Conservation (phyloP, 768 basidiomycete genomes). For the Mycena metata region DNA sequence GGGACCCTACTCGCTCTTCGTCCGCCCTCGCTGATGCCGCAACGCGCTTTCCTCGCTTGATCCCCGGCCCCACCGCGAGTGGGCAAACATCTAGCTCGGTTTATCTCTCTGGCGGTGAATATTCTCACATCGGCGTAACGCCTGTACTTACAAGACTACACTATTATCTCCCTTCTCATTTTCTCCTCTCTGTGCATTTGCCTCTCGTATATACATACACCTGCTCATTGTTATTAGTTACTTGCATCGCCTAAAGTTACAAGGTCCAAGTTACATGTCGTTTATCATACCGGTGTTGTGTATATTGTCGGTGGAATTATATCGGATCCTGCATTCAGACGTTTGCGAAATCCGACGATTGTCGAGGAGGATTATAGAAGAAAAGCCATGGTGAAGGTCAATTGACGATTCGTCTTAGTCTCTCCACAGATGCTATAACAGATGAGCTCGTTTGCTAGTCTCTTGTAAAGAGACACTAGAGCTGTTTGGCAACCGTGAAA, state of each 20-base stretch:
- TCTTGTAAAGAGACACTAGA: no score
- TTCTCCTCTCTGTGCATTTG: conserved; percentile 13
- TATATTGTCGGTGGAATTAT: conserved; percentile 34
- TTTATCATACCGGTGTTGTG: conserved; percentile 36
- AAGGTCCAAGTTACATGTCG: conserved; percentile 30
- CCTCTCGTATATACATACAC: conserved; percentile 21
- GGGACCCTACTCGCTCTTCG: no score
- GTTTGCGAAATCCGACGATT: no score
- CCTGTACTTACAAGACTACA: conserved; percentile 27
- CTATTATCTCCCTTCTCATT: conserved; percentile 13
- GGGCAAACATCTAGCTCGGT: conserved; percentile 21
- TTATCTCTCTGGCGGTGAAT: conserved; percentile 2
- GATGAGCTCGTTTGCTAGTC: no score
- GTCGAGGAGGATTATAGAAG: no score
- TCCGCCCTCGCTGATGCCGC: conserved; percentile 3
- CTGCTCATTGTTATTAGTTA: conserved; percentile 20
- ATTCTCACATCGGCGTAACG: conserved; percentile 27
- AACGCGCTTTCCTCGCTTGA: conserved; percentile 27
- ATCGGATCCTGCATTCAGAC: conserved; percentile 22
- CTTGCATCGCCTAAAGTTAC: conserved; percentile 28
- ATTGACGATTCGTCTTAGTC: no score
- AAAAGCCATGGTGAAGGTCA: no score
- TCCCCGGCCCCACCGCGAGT: conserved; percentile 19
- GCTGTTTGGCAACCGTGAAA: no score
- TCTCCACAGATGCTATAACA: no score